phyloP scores from a whole-genome alignment of 129 eudicot genomes.

The carrot (Daucus carota) region DNA sequence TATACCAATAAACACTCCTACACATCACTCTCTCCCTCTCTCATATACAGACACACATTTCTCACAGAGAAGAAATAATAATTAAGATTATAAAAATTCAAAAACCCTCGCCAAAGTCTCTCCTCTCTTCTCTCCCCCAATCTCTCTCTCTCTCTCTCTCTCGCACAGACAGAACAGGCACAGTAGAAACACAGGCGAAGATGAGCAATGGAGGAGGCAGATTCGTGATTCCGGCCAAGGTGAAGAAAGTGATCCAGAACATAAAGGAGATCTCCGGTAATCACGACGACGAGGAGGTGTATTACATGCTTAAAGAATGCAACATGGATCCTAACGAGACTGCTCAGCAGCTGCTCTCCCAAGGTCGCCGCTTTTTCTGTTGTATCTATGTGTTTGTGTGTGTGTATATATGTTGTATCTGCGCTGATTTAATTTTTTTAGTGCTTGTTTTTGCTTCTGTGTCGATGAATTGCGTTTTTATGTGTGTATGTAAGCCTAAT shows the following conservation, averaged over 20 bases:
- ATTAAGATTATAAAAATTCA: conserved; percentile 33
- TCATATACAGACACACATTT: no score
- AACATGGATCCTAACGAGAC: conserved; percentile 97
- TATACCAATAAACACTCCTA: no score
- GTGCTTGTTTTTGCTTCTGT: neutral
- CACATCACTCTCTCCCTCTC: no score
- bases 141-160: conserved; percentile 4
- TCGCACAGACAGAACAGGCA: neutral
- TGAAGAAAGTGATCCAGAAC: conserved; percentile 64
- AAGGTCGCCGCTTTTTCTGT: conserved; percentile 25
- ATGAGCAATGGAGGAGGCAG: conserved; percentile 51
- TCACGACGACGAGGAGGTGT: conserved; percentile 84
- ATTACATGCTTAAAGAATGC: conserved; percentile 79
- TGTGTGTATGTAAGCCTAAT: neutral
- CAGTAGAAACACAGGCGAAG: conserved; percentile 4
- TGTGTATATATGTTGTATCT: neutral
- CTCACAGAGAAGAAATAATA: neutral
- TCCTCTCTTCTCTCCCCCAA: conserved; percentile 10
- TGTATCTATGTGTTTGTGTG: neutral
- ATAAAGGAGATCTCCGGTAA: conserved; percentile 82
- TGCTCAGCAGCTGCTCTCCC: conserved; percentile 63
- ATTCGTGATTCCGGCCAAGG: conserved; percentile 65
- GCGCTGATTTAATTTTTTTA: neutral
- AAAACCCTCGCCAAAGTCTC: conserved; percentile 51
- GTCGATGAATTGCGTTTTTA: neutral